Evolutionary conservation across 371 early-diverging fungal species (phyloP), one percentile per base, ranked within the genome.

Genomic region (Nematocida parisii): DNA sequence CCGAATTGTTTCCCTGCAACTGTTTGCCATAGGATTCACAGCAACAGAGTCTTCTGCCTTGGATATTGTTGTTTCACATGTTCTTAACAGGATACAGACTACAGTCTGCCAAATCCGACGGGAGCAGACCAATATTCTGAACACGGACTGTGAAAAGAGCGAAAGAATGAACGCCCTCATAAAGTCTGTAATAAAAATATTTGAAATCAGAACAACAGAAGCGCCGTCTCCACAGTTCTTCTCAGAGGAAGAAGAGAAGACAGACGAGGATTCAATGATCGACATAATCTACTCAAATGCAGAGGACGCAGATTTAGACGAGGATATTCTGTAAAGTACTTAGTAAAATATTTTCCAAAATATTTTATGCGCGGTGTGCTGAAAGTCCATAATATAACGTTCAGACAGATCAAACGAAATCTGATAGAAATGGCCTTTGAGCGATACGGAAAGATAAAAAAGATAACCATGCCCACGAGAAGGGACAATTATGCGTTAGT

Each of bases 261-360:
- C 60, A 47, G 55, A 54, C 2, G 80, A 77, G 9, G 80, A 77
- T 13, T 40, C 54, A 44, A 57, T 70, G 13, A 40, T 77, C 5
- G 71, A 77, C 44, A 33, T 77, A 20, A 70, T 77, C 6, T 77
- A 77, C 61, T 77, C 80, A 5, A 66, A 70, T 22, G 42, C 54
- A 6, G 80, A 77, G 13, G 80, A 70, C 2, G 58, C 71, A 56
- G 80, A 70, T 13, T 44, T 70, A 56, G 80, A 77, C 18, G 27
- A 33, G 33, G 33, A 33, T 33, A 33, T 33, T 33, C 33, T 33
- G 1, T 20, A 13, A 20, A 15, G 13, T 54, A 54, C 13, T 54
- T 54, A 54, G 54, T 15, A 20, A 54, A 54, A 54, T 54, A 54
- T 54, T 54, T 20, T 13, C 27, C 42, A 64, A 40, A 15, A 15